Conservation (phyloP, 2,329 filamentous ascomycete genomes). For the Didymella pinodella region DNA sequence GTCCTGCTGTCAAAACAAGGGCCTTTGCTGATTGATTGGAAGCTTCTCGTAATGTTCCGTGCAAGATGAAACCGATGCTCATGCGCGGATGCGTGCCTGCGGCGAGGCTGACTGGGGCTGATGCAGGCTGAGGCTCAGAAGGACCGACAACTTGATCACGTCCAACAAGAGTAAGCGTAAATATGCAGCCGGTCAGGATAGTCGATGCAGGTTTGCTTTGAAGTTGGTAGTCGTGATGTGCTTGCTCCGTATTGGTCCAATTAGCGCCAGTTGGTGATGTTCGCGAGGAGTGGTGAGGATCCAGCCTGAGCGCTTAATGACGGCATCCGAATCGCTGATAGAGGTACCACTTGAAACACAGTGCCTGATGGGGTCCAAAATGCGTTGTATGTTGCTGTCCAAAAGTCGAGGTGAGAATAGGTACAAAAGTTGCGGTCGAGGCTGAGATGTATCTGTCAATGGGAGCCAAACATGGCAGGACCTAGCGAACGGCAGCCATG, state of each 20-base stretch:
- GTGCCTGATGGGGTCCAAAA: constrained; percentile 36
- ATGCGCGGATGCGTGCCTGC: constrained; percentile 33
- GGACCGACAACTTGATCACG: constrained; percentile 11
- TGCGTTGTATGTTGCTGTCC: constrained; percentile 33
- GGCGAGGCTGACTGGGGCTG: constrained; percentile 42
- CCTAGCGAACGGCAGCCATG: constrained; percentile 36
- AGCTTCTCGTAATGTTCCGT: constrained; percentile 29
- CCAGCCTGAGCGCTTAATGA: constrained; percentile 47
- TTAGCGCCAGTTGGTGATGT: constrained; percentile 42
- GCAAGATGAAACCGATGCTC: constrained; percentile 41
- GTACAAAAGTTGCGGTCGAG: constrained; percentile 16
- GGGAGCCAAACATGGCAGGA: constrained; percentile 28
- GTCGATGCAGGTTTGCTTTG: constrained; percentile 17
- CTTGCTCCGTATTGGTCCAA: constrained; percentile 41
- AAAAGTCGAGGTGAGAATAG: constrained; percentile 27
- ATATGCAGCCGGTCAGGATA: constrained; percentile 33
- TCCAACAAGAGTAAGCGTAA: constrained; percentile 29
- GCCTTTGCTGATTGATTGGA: constrained; percentile 39
- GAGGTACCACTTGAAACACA: constrained; percentile 42
- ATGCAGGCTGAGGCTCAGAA: constrained; percentile 30
- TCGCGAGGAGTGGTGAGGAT: constrained; percentile 28
- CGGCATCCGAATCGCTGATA: constrained; percentile 36
- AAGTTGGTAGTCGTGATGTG: constrained; percentile 18
- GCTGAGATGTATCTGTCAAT: constrained; percentile 26
- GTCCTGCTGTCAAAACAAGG: constrained; percentile 23